Evolutionary conservation across 2,329 filamentous ascomycete species (phyloP), one percentile per base, ranked within the genome.

Genomic region (Alternaria sp.): DNA sequence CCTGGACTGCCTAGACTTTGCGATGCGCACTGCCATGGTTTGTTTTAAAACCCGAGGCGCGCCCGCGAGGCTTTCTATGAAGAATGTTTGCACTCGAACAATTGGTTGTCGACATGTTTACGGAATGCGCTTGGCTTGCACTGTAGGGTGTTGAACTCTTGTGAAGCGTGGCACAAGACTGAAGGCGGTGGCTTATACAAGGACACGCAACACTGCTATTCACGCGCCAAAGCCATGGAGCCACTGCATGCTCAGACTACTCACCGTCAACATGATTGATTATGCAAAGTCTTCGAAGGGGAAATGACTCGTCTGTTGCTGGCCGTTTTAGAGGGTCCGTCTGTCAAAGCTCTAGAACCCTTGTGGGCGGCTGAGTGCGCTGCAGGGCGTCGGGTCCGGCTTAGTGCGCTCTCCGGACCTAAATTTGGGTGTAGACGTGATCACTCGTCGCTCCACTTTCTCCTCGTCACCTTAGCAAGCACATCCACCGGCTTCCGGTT

Each of bases 341-440:
- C 38, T 40, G 18, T 41, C 40, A 41, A 41, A 41, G 40, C 40
- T 41, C 40, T 7, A 22, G 40, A 22, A 10, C 40, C 18, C 18
- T 22, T 22, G 18, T 41, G 10, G 40, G 40, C 40, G 40, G 40
- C 18, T 41, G 40, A 41, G 18, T 41, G 40, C 40, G 12, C 40
- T 41, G 40, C 38, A 40, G 38, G 38, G 38, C 28, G 28, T 30
- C 28, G 28, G 28, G 10, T 11, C 28, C 28, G 46, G 54, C 28
- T 20, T 36, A 30, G 28, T 11, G 22, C 28, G 20, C 22, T 32
- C 49, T 36, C 12, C 34, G 16, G 34, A 14, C 9, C 55, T 52
- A 57, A 57, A 52, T 45, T 57, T 52, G 48, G 46, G 46, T 43
- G 11, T 6, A n/a, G 11, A n/a, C 32, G 46, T 53, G 45, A 55